Base-by-base conservation (phyloP, 306 rosid species). In the Vicia faba region DNA sequence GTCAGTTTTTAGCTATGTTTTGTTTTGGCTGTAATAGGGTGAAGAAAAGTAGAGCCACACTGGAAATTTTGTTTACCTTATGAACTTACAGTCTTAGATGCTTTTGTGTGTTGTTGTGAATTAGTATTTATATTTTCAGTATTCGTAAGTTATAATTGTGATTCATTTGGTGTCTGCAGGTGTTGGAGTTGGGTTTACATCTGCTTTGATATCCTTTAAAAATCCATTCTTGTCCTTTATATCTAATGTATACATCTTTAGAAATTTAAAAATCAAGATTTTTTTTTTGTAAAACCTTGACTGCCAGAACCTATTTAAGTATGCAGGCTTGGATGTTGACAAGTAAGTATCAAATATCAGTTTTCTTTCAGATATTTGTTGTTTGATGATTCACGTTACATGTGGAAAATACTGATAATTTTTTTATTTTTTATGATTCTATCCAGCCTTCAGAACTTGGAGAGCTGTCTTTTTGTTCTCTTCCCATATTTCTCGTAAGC, bases 401-500 rank as follows among this genome's bases (percentile, higher is more conserved):
- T 59, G 16, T 77, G 66, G 33, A 66, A 72, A 35, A 63, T 67
- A 53, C 84, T 72, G 53, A 79, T 56, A 44, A 44, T 49, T 75
- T 25, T 25, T 25, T n/a, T 23, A 23, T 23, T 23, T 25, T 25
- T 55, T 75, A 45, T 69, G 29, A 40, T 78, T 75, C 63, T 73
- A 57, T 86, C 13, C 89, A 93, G 97, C 79, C 95, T 93, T 81
- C 99, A 90, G 84, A 93, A 90, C 75, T 79, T 88, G 92, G 99
- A 93, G 85, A 88, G 99, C 75, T 90, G 99, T 78, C 95, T 93
- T 59, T 83, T 93, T 84, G 99, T 93, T 71, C 99, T 93, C 68
- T 93, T 93, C 69, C 99, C 99, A 6, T 93, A 93, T 77, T 93
- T 93, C 85, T 93, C 99, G 99, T 90, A 84, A 88, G 96, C 29